These are phyloP conservation scores for Ophiostoma angusticollis DNA, from an alignment of 2,329 filamentous ascomycete species.

Conservation along the genomic window DNA sequence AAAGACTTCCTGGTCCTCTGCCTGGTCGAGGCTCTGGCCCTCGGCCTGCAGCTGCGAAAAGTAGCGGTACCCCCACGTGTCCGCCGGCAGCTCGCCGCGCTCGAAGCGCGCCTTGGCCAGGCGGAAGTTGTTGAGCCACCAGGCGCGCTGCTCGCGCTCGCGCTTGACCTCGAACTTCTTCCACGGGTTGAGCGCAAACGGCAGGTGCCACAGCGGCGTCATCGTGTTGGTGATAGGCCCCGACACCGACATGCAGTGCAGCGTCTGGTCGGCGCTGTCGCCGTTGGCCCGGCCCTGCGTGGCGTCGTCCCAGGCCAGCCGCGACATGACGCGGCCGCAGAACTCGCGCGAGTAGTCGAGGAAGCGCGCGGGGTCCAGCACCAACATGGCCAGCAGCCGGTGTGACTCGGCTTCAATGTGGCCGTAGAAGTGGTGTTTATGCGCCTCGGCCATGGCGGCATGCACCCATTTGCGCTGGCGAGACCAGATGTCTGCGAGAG, in stretches of 20 bases:
- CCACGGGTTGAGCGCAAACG: constrained; percentile 34
- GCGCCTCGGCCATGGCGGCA: constrained; percentile 28
- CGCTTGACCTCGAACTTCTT: constrained; percentile 31
- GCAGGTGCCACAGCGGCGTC: constrained; percentile 34
- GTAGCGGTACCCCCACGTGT: constrained; percentile 37
- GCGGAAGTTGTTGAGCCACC: constrained; percentile 32
- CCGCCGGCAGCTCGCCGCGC: constrained; percentile 26
- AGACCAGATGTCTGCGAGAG: constrained; percentile 32
- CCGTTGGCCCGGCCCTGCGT: constrained; percentile 32
- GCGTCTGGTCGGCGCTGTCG: constrained; percentile 32
- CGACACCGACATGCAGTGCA: constrained; percentile 39
- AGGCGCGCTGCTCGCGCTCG: constrained; percentile 29
- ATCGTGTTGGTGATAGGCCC: constrained; percentile 37
- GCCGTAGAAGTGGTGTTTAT: constrained; percentile 31
- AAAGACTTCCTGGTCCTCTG: constrained; percentile 30
- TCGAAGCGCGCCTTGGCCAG: constrained; percentile 29
- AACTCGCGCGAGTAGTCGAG: constrained; percentile 34
- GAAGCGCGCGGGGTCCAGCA: constrained; percentile 33
- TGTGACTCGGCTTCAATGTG: constrained; percentile 34
- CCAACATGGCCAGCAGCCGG: constrained; percentile 31
- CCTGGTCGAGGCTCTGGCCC: constrained; percentile 30
- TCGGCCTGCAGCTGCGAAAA: constrained; percentile 29
- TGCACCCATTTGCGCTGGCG: constrained; percentile 39
- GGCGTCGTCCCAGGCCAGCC: constrained; percentile 37
- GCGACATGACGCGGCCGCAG: constrained; percentile 37